Evolutionary conservation across 1,284 basidiomycete genomes (phyloP), one percentile per base, ranked within the genome.

Genomic region (Irpex lacteus): DNA sequence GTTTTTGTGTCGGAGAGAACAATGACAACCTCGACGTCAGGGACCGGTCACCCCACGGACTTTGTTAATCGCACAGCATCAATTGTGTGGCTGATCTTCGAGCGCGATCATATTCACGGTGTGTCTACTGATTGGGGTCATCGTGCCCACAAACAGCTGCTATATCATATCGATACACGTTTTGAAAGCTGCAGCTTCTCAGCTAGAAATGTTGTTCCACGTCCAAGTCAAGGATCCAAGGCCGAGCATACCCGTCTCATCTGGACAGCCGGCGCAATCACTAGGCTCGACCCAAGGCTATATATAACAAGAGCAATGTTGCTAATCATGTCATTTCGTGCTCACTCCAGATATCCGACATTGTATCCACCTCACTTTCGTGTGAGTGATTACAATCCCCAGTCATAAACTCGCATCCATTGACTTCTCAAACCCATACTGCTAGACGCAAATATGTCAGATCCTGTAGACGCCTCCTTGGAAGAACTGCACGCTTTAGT

Each of bases 401-500:
- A 5, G 11, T 44, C 40, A 44, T 44, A 15, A 9, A 9, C 15
- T 5, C 40, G 26, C 26, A 26, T 26, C 3, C 26, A 26, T 26
- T 26, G 26, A 26, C 26, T 26, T 26, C 26, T 26, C 2, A 26
- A 4, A 26, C 26, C 26, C 26, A 26, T 4, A 4, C 26, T 26
- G 3, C 26, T 3, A 26, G 26, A 26, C 26, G 26, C 54, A 34
- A 9, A 56, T 8, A 56, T 56, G 54, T 26, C 54, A 7, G 54
- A 56, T 26, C 21, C 54, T 7, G n/a, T 56, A 9, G 21, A 18
- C 32, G 26, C 54, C 19, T 56, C 54, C 11, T 37, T 63, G 18
- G 32, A 37, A n/a, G 62, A 63, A 59, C 59, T 63, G 9, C 59
- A 56, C 18, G 59, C 62, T 56, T 52, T 63, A 3, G 56, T 37